phyloP scores from a whole-genome alignment of 225 moss, liverwort and hornwort species.

The Straminergon stramineum region DNA sequence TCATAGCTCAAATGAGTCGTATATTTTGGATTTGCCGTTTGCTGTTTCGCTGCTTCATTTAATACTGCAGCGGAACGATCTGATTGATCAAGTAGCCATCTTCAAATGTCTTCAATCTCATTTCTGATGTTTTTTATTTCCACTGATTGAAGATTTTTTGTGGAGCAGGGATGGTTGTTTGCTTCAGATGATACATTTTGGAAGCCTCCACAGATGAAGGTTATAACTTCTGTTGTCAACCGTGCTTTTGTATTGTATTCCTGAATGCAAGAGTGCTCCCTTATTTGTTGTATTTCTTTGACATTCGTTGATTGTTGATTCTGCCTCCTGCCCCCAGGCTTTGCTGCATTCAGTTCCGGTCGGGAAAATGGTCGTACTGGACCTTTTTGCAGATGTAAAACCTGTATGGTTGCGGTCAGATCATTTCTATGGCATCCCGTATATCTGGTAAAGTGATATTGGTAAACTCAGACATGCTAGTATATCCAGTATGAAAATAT shows the following conservation, averaged over 20 bases:
- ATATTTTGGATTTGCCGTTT: neutral
- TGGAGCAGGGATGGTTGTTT: constrained; percentile 87
- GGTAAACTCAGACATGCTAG: neutral
- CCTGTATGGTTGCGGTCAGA: constrained; percentile 72
- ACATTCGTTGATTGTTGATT: neutral
- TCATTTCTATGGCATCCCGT: constrained; percentile 89
- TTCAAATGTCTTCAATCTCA: neutral
- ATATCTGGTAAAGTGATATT: constrained; percentile 64
- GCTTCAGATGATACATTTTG: constrained; percentile 77
- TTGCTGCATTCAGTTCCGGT: constrained; percentile 78
- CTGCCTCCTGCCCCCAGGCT: constrained; percentile 27
- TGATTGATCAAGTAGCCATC: neutral
- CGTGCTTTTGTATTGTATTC: neutral
- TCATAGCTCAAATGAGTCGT: neutral
- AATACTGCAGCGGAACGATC: neutral
- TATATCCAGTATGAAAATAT: neutral
- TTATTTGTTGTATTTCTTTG: neutral
- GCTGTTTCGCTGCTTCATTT: neutral
- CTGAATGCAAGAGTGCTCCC: neutral
- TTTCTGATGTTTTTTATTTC: neutral
- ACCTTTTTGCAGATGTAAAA: constrained; percentile 87
- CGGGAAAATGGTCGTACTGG: constrained; percentile 84
- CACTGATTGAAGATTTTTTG: neutral
- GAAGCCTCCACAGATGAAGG: constrained; percentile 88
- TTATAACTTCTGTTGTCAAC: neutral